These are phyloP conservation scores for Astragalus glycyphyllos DNA, from an alignment of 306 rosid genomes.

Conservation along the genomic window DNA sequence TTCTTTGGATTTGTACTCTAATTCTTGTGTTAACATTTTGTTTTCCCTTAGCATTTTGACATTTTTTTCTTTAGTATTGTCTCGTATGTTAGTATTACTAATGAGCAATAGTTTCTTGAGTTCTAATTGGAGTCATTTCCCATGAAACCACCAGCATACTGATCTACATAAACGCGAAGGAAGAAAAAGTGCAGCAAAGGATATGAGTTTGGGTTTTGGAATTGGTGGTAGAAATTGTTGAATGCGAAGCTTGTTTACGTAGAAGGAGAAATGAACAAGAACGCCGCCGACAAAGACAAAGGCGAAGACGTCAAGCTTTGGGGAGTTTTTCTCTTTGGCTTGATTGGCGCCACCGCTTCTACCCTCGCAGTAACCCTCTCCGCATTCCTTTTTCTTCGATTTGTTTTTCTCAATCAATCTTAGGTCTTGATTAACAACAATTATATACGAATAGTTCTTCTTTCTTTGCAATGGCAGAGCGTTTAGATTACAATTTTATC, in stretches of 20 bases:
- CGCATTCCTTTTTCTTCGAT: neutral
- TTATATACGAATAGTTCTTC: slow-evolving; percentile 8
- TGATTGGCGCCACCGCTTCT: slow-evolving; percentile 89
- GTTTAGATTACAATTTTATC: slow-evolving; percentile 19
- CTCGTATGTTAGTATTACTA: no score
- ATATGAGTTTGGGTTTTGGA: slow-evolving; percentile 46
- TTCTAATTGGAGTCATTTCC: no score
- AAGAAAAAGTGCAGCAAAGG: slow-evolving; percentile 27
- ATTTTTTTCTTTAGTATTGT: no score
- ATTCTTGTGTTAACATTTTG: no score
- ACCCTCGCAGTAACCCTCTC: slow-evolving; percentile 73
- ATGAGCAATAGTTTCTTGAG: no score
- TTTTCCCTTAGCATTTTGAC: no score
- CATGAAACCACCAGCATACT: no score
- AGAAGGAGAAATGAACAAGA: slow-evolving; percentile 56
- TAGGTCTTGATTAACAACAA: neutral
- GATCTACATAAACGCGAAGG: slow-evolving; percentile 19
- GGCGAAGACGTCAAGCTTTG: slow-evolving; percentile 61
- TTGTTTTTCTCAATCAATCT: slow-evolving; percentile 5
- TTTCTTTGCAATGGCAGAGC: neutral
- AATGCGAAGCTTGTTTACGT: slow-evolving; percentile 20
- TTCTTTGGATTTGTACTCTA: no score
- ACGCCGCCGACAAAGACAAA: slow-evolving; percentile 49
- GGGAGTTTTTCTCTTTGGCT: slow-evolving; percentile 80
- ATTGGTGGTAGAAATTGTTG: slow-evolving; percentile 36